Percentiles rank a stretch among this genome's conserved stretches.
Conservation (phyloP, 495 filamentous ascomycete genomes). For the Neurospora sp. region DNA sequence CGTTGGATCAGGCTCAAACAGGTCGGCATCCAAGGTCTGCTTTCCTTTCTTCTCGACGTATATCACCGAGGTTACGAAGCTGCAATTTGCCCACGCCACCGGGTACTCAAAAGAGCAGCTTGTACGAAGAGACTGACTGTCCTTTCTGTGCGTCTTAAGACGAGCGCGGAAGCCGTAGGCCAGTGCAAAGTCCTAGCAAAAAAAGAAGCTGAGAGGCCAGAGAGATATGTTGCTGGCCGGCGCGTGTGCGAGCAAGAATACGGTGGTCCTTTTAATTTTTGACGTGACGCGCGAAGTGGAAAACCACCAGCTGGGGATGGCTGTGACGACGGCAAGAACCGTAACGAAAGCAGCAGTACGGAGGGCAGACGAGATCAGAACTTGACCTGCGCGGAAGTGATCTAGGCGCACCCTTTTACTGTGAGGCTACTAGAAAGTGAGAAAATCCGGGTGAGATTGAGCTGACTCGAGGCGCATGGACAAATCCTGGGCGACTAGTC, state of each 20-base stretch:
- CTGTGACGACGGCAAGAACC: not conserved
- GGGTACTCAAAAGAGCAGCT: constrained; percentile 4
- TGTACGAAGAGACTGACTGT: constrained; percentile 4
- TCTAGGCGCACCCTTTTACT: not conserved
- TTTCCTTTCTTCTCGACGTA: constrained; percentile 2
- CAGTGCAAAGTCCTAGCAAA: not conserved
- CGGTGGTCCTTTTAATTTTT: not conserved
- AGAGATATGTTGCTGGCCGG: not conserved
- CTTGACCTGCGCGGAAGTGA: not conserved
- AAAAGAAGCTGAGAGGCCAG: not conserved
- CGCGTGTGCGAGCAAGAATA: not conserved
- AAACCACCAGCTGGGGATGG: not conserved
- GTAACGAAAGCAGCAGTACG: not conserved
- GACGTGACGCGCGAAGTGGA: not conserved
- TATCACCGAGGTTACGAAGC: constrained; percentile 18
- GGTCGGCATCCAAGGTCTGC: not conserved
- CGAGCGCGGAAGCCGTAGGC: not conserved
- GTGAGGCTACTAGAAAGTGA: not conserved
- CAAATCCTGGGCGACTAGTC: not conserved
- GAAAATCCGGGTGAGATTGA: not conserved
- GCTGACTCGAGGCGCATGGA: not conserved
- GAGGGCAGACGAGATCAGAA: not conserved
- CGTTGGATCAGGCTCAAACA: constrained; percentile 6
- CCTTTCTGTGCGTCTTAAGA: not conserved
- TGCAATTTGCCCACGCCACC: constrained; percentile 5